A percentile compares a stretch with the other conserved stretches of the same genome.
These are phyloP conservation scores for Biscutella laevigata DNA, from an alignment of 441 rosid species.

Conservation along the genomic window DNA sequence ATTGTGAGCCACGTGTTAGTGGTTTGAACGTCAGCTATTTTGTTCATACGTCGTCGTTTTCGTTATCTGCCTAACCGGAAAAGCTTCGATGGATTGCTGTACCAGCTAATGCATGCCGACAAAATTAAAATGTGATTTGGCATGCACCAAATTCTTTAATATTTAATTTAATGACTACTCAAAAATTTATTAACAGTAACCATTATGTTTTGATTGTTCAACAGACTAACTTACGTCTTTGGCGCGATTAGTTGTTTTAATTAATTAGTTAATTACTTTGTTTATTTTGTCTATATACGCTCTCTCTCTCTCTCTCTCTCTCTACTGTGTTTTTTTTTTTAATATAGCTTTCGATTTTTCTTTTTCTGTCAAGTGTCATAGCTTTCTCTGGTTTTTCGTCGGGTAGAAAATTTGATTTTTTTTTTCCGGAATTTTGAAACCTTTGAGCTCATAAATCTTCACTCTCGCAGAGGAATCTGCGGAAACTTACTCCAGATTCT, in stretches of 20 bases:
- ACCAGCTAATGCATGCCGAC: conserved; percentile 19
- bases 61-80: conserved; percentile 2
- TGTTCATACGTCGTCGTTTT: conserved; percentile 8
- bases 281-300: not conserved
- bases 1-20: not conserved
- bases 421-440: not conserved
- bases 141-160: not conserved
- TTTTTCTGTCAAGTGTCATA: conserved; percentile 17
- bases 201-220: conserved; percentile 12
- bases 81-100: conserved; percentile 8
- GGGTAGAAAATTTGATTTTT: not conserved
- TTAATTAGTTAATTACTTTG: not conserved
- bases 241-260: conserved; percentile 14
- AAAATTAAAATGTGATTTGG: conserved; percentile 3
- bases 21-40: conserved; percentile 10
- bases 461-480: not conserved
- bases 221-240: conserved; percentile 16
- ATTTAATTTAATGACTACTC: not conserved
- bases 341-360: not conserved
- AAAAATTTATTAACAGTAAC: not conserved
- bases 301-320: not conserved
- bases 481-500: conserved; percentile 14
- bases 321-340: not conserved
- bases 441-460: conserved; percentile 19
- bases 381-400: conserved; percentile 7